Base-by-base conservation (phyloP, 2,329 filamentous ascomycete species). In the Cladophialophora psammophila region DNA sequence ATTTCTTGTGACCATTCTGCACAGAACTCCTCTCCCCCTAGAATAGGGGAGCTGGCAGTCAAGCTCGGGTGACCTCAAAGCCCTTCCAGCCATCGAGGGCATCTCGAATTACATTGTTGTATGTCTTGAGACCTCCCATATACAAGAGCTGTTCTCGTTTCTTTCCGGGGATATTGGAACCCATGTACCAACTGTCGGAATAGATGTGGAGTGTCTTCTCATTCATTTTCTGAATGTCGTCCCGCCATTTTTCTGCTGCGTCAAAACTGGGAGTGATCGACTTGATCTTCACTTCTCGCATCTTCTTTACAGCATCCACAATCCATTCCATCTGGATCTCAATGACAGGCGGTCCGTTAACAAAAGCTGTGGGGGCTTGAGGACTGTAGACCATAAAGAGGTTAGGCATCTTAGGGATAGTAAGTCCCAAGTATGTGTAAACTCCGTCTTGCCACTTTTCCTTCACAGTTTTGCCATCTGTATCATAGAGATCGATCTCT, bases 121-220 rank as follows among this genome's bases (percentile, higher is more conserved):
- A 68, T 18, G 50, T 26, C 35, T 64, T 50, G 8, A 68, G 50
- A 38, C 66, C 66, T 20, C 26, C 53, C 32, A 64, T 42, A 35
- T 65, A 69, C 8, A 60, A 81, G 9, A 87, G 75, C 0, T 82
- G 81, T 76, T 88, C 85, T 7, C 78, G 77, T 0, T 78, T 70
- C 76, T 87, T 88, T 0, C 81, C 83, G 0, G 85, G 84, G 2
- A 86, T 78, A 52, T 80, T 86, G 0, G 80, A 81, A 2, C 85
- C 85, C 81, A 86, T 85, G 69, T 85, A 87, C 50, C 83, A 86
- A 42, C 34, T 42, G 18, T 50, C 36, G 36, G 36, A 38, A 38
- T 38, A 38, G 36, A 38, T 38, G 13, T 38, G 36, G 36, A 38
- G 36, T 38, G 36, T 38, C 36, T 38, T 38, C 13, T 38, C 36